A percentile compares a stretch with the other conserved stretches of the same genome.
phyloP scores from a whole-genome alignment of 2,329 filamentous ascomycete genomes.

The Beauveria sp. region DNA sequence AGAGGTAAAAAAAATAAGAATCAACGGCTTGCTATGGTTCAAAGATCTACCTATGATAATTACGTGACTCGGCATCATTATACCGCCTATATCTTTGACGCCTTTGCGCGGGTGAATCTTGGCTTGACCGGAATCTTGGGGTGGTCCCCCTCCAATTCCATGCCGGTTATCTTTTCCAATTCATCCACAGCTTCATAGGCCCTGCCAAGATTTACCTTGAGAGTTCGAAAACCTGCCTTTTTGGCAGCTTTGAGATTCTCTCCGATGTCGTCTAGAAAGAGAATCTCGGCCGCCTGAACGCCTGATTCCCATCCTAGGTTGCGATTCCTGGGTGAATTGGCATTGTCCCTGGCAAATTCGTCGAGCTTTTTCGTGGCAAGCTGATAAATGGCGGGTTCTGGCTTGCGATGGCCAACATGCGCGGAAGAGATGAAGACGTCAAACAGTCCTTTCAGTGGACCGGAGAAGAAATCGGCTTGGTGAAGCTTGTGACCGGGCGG shows the following conservation, averaged over 20 bases:
- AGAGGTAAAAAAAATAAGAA: not conserved
- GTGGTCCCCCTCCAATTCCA: conserved; percentile 51
- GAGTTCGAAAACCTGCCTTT: conserved; percentile 66
- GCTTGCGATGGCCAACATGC: conserved; percentile 81
- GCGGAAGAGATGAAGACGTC: conserved; percentile 84
- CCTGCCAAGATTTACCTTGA: conserved; percentile 76
- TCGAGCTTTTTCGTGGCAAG: conserved; percentile 62
- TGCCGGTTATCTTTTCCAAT: conserved; percentile 66
- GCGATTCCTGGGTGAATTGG: conserved; percentile 28
- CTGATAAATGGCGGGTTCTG: conserved; percentile 73
- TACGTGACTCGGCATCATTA: too few relatives aligned
- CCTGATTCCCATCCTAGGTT: conserved; percentile 37
- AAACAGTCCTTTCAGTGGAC: conserved; percentile 61
- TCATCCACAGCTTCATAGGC: conserved; percentile 75
- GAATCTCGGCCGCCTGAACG: conserved; percentile 57
- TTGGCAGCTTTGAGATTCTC: conserved; percentile 80
- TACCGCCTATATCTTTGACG: conserved; percentile 34
- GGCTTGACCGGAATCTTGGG: conserved; percentile 41
- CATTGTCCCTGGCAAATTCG: conserved; percentile 49
- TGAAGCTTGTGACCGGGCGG: conserved; percentile 65
- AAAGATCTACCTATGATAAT: not conserved
- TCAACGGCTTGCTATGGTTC: conserved; percentile 11
- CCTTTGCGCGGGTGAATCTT: conserved; percentile 22
- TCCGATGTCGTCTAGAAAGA: conserved; percentile 93
- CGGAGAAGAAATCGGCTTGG: conserved; percentile 36